phyloP scores from a whole-genome alignment of 148 eudicot species.

The Talinum fruticosum region DNA sequence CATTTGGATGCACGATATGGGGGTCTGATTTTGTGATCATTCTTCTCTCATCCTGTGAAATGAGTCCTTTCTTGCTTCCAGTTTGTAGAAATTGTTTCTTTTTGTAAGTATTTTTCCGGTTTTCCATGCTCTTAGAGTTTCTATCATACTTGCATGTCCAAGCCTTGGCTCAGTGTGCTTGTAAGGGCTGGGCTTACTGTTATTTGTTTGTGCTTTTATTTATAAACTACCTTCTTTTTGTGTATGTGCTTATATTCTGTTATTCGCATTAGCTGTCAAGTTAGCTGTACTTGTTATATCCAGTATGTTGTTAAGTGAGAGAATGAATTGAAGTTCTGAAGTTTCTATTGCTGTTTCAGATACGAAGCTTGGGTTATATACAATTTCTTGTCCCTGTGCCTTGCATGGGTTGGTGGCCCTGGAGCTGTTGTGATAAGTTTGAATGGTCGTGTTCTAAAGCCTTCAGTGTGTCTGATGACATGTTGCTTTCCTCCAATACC shows the following conservation, averaged over 20 bases:
- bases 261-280: background rate
- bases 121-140: background rate
- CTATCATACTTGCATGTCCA: background rate
- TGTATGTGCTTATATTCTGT: background rate
- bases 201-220: slow-evolving; percentile 1
- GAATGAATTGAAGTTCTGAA: background rate
- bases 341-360: slow-evolving; percentile 42
- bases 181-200: background rate
- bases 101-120: background rate
- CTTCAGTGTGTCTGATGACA: slow-evolving; percentile 83
- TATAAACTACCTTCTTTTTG: background rate
- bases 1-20: background rate
- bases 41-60: background rate
- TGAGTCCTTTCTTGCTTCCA: background rate
- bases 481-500: slow-evolving; percentile 92
- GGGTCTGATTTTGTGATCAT: background rate
- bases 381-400: slow-evolving; percentile 86
- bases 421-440: slow-evolving; percentile 94
- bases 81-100: slow-evolving; percentile 5
- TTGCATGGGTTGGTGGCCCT: slow-evolving; percentile 99
- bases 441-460: slow-evolving; percentile 79
- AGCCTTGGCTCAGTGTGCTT: background rate
- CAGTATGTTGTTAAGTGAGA: background rate
- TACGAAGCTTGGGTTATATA: slow-evolving; percentile 99
- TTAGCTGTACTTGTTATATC: background rate